Base-by-base conservation (phyloP, 331 rosid genomes). In the Malus hybrid region DNA sequence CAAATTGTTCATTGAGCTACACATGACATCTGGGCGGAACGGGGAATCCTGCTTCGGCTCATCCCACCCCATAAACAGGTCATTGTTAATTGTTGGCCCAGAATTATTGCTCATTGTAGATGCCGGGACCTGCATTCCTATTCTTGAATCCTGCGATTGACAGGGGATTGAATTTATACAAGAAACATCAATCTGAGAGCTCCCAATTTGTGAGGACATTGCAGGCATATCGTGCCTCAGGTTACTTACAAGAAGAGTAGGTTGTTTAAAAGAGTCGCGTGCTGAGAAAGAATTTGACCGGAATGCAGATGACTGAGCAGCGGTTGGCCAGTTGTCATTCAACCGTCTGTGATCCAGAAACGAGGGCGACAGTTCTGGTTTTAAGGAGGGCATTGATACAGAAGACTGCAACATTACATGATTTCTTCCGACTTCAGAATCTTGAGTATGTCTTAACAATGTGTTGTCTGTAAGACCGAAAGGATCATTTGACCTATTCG, bases 61-160 rank as follows among this genome's bases (percentile, higher is more conserved):
- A 71, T 77, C 77, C 98, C 98, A 94, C 56, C 85, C 84, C 55
- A 71, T 89, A 75, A 79, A 69, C 26, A 81, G 73, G 36, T 77
- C 75, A 71, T 79, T 84, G 16, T 56, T 58, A 74, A 74, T 77
- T 26, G 82, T 68, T 66, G 84, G 85, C 64, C 73, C 86, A 13
- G 68, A 28, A 66, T 66, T 63, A 66, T 70, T 87, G 70, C 78
- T 63, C 28, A 84, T 70, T 62, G 73, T 42, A 33, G 80, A 36
- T 83, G 78, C 81, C 76, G 83, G 93, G 55, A 81, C 66, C 46
- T 79, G 85, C 62, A 81, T 4, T 76, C 84, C 90, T 52, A 81
- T 46, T 67, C 83, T 57, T 9, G 92, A 82, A 66, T 80, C 86
- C 57, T 64, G 91, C 14, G 83, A 68, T 34, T 75, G 89, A 20